phyloP scores from a whole-genome alignment of 2,329 filamentous ascomycete genomes.

The Chaetomium globosum region DNA sequence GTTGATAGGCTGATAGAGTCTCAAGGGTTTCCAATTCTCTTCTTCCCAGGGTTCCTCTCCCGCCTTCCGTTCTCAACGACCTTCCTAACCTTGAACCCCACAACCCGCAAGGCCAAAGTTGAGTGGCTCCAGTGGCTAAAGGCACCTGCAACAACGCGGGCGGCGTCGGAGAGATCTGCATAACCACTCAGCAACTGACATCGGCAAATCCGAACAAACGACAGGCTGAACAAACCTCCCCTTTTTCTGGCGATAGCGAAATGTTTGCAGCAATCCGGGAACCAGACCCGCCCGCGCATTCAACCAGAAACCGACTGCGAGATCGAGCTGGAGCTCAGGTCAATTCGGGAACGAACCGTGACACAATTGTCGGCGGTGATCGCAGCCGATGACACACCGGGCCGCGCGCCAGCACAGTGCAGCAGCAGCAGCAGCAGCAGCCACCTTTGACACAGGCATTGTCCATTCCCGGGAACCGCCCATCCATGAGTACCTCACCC shows the following conservation, averaged over 20 bases:
- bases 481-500: constrained; percentile 35
- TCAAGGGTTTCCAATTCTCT: not conserved
- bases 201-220: constrained; percentile 1
- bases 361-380: not conserved
- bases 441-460: not conserved
- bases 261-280: constrained; percentile 26
- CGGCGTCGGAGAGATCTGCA: constrained; percentile 1
- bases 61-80: not conserved
- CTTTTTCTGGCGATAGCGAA: constrained; percentile 13
- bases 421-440: not conserved
- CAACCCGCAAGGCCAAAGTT: not conserved
- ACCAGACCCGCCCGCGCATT: constrained; percentile 18
- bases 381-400: constrained; percentile 33
- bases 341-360: not conserved
- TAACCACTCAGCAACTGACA: not conserved
- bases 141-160: not conserved
- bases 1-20: no score
- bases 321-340: not conserved
- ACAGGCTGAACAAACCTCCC: not conserved
- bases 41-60: not conserved
- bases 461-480: not conserved
- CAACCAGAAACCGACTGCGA: constrained; percentile 11
- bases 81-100: not conserved
- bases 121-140: not conserved
- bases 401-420: constrained; percentile 16